Evolutionary conservation across 2,329 filamentous ascomycete genomes (phyloP), one percentile per base, ranked within the genome.

Genomic region (Hyphodiscus sp.): DNA sequence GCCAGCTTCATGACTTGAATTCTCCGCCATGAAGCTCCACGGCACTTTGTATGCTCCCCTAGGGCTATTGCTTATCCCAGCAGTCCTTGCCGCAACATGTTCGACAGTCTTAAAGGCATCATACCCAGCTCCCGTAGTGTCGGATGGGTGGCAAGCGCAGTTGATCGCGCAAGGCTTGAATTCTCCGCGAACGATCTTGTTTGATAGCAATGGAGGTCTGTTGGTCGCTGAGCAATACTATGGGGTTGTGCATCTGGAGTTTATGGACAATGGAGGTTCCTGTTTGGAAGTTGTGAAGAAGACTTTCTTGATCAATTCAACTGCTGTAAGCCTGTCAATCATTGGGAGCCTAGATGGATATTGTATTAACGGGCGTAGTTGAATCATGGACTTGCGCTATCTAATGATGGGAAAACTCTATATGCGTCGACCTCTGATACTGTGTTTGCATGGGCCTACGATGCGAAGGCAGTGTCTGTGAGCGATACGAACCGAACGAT

Each of bases 381-480:
- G 18, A 81, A 79, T 61, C 80, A 83, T 59, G 78, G 78, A 41
- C 71, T 83, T 49, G 74, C 79, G 26, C 63, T 83, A 19, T 79
- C 77, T 0, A 64, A 67, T 2, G 76, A 83, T 65, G 76, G 77
- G 50, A 73, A 69, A 42, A 80, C 74, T 1, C 65, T 83, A 50
- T 82, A 79, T 61, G 78, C 77, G 16, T 88, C 85, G 0, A 78
- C 76, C 1, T 65, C 74, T 6, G 73, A 78, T 47, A 71, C 74
- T n/a, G 82, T 87, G 33, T 85, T 76, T 63, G 72, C 79, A 1
- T 90, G 84, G 81, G 66, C 73, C 26, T 91, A 91, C 65, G 76
- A 87, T 64, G 69, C 79, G n/a, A 64, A 67, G 2, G 68, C 73
- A 9, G 73, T 71, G 47, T 76, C 76, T 3, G 74, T 81, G 44